Conservation (phyloP, 1,139 yeast species). For the Yamadazyma taylorii region DNA sequence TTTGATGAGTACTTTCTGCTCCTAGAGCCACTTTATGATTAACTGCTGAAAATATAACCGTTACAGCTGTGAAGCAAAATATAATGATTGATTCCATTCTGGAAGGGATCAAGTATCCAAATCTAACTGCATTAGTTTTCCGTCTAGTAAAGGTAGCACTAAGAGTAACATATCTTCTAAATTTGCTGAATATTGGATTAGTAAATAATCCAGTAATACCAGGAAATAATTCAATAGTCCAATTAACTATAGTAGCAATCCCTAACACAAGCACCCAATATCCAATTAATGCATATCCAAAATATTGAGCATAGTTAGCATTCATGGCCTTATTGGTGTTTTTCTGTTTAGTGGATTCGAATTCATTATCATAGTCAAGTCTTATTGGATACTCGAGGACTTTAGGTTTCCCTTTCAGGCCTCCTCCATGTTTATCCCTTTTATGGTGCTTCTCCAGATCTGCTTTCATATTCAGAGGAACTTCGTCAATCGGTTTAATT, state of each 20-base stretch:
- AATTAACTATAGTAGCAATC: constrained; percentile 43
- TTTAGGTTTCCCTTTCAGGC: no score
- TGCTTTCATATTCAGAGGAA: no score
- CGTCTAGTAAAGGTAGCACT: constrained; percentile 30
- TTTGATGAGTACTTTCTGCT: constrained; percentile 23
- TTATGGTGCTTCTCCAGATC: no score
- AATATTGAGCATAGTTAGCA: constrained; percentile 32
- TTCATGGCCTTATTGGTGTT: constrained; percentile 7
- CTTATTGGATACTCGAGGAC: constrained; percentile 13
- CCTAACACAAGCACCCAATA: constrained; percentile 50
- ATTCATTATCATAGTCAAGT: constrained; percentile 11
- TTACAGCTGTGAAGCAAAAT: constrained; percentile 44
- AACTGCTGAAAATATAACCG: constrained; percentile 36
- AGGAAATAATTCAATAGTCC: constrained; percentile 38
- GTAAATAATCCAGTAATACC: constrained; percentile 22
- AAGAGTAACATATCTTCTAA: constrained; percentile 32
- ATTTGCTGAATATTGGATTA: constrained; percentile 26
- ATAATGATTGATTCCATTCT: constrained; percentile 30
- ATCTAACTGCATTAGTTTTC: constrained; percentile 23
- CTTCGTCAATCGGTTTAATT: constrained; percentile 10
- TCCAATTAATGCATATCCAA: constrained; percentile 49
- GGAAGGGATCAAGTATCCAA: constrained; percentile 27
- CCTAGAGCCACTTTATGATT: constrained; percentile 20
- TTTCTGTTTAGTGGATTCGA: constrained; percentile 6
- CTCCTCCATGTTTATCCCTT: no score